These are phyloP conservation scores for Ceratobasidium sp. DNA, from an alignment of 1,284 basidiomycete species.

Conservation along the genomic window DNA sequence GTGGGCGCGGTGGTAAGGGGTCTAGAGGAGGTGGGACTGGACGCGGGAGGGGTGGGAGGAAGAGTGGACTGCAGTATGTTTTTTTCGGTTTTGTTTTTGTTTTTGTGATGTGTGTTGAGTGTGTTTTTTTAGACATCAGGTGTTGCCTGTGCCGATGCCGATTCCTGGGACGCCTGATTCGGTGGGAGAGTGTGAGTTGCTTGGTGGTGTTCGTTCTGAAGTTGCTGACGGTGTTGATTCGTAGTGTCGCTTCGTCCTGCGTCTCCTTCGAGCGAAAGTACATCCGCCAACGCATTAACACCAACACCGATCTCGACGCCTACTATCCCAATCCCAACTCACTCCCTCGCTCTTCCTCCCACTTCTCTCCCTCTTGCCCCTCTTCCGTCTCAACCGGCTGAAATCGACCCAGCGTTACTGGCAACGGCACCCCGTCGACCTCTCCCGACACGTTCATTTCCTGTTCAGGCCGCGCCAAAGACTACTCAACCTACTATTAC, in stretches of 20 bases:
- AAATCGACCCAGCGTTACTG: constrained; percentile 32
- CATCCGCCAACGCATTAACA: constrained; percentile 23
- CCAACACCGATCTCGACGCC: constrained; percentile 32
- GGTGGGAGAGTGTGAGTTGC: constrained; percentile 4
- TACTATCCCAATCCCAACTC: constrained; percentile 5
- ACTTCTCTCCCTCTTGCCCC: background rate
- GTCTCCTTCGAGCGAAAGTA: constrained; percentile 36
- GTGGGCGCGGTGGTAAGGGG: constrained; percentile 38
- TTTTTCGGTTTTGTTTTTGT: background rate
- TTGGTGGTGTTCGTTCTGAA: background rate
- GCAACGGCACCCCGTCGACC: constrained; percentile 38
- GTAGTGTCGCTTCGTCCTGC: constrained; percentile 32
- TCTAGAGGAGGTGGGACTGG: constrained; percentile 29
- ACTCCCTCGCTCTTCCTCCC: background rate
- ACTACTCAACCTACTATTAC: background rate
- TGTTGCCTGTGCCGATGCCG: constrained; percentile 26
- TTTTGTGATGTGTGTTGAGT: background rate
- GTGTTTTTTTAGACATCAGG: constrained; percentile 18
- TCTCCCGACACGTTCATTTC: constrained; percentile 38
- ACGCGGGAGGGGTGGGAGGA: constrained; percentile 31
- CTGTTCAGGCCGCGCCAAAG: constrained; percentile 39
- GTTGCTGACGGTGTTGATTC: background rate
- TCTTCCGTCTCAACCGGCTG: background rate
- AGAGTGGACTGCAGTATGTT: constrained; percentile 37
- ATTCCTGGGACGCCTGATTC: constrained; percentile 41